These are phyloP conservation scores for Angophora floribunda DNA, from an alignment of 345 rosid species.

Conservation along the genomic window DNA sequence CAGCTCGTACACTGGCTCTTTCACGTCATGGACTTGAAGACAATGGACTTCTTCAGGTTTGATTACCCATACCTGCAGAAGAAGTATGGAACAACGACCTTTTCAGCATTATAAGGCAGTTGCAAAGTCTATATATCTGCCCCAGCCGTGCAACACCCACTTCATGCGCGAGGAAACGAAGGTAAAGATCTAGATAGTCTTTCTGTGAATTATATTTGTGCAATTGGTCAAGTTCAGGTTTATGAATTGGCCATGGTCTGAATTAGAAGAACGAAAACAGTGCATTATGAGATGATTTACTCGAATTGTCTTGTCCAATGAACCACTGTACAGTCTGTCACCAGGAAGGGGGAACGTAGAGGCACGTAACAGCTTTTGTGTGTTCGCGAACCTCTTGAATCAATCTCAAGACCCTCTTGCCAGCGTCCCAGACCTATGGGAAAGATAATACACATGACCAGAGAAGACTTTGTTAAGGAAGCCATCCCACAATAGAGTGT, in stretches of 20 bases:
- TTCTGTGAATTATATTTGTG: not conserved
- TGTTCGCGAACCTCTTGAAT: conserved; percentile 50
- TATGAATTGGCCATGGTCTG: not conserved
- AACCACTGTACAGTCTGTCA: conserved; percentile 53
- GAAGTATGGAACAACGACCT: not conserved
- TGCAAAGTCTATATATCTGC: too few species aligned
- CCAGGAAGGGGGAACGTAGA: conserved; percentile 33
- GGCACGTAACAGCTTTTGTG: conserved; percentile 50
- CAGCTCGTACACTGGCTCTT: conserved; percentile 38
- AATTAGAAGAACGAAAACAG: not conserved
- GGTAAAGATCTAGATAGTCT: not conserved
- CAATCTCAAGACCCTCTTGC: conserved; percentile 32
- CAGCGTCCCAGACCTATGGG: conserved; percentile 43
- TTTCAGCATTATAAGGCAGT: not conserved
- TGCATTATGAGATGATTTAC: conserved; percentile 11
- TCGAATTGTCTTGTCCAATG: conserved; percentile 56
- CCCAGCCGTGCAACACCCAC: not conserved
- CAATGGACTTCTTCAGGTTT: conserved; percentile 45
- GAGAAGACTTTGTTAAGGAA: not conserved
- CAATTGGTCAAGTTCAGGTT: not conserved
- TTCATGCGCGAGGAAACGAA: not conserved
- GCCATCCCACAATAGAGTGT: not conserved
- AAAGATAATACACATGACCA: not conserved
- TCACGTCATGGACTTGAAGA: conserved; percentile 55
- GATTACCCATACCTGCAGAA: conserved; percentile 43